These are phyloP conservation scores for Cicer judaicum DNA, from an alignment of 306 rosid genomes.

Conservation along the genomic window DNA sequence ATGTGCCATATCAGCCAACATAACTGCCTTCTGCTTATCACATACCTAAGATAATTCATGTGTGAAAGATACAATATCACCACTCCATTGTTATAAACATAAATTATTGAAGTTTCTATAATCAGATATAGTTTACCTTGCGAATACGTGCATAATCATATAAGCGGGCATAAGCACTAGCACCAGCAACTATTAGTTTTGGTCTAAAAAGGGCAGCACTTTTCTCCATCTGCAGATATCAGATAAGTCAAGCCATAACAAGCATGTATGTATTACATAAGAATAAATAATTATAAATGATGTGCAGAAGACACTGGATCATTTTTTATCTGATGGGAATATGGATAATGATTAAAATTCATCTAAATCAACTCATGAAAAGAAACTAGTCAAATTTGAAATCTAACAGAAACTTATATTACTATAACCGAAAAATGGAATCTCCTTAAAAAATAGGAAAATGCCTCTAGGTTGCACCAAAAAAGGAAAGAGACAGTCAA, in stretches of 20 bases:
- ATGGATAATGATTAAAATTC: conserved; percentile 2
- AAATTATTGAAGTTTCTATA: conserved; percentile 6
- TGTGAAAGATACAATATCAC: conserved; percentile 22
- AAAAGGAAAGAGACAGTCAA: neutral
- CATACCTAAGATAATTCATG: conserved; percentile 67
- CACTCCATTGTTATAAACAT: conserved; percentile 23
- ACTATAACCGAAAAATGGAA: neutral
- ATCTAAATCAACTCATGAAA: conserved; percentile 10
- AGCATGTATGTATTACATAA: conserved; percentile 6
- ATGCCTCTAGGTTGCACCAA: neutral
- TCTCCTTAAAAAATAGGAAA: neutral
- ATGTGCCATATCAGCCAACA: conserved; percentile 99
- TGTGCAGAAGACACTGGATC: neutral
- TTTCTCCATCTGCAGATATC: conserved; percentile 80
- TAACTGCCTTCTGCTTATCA: conserved; percentile 86
- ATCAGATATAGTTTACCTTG: conserved; percentile 61
- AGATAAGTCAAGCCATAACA: conserved; percentile 23
- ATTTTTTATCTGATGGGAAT: neutral
- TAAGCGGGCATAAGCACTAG: conserved; percentile 97
- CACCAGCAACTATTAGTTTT: conserved; percentile 95
- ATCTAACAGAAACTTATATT: neutral
- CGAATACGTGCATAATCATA: conserved; percentile 94
- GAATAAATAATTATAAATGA: conserved; percentile 8
- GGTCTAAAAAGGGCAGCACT: conserved; percentile 96
- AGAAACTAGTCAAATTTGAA: conserved; percentile 7